phyloP scores from a whole-genome alignment of 164 flowering plant genomes.

The Nelumbo lutea region DNA sequence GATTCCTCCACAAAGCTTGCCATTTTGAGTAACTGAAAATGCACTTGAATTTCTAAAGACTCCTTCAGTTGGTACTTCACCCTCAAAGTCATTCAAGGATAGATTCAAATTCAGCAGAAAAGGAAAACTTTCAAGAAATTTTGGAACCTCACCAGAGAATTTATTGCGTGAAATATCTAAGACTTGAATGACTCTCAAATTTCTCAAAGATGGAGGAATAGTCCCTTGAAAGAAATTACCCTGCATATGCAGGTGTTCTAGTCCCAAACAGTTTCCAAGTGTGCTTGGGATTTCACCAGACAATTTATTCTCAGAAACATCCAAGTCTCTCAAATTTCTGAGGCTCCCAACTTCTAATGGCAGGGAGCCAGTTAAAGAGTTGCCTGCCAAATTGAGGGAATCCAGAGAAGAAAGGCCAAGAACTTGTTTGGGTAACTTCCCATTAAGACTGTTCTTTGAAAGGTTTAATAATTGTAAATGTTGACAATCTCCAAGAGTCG shows the following conservation, averaged over 20 bases:
- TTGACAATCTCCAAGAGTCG: neutral
- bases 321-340: neutral
- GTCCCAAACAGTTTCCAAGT: neutral
- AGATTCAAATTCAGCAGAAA: neutral
- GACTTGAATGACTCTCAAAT: neutral
- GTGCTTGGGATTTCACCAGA: neutral
- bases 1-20: neutral
- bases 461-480: too few species aligned
- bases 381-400: neutral
- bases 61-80: neutral
- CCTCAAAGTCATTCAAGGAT: neutral
- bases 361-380: neutral
- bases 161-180: neutral
- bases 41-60: neutral
- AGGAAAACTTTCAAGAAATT: neutral
- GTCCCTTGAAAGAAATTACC: neutral
- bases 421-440: neutral
- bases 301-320: neutral
- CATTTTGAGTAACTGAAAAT: too few species aligned
- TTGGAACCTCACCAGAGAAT: neutral
- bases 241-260: conserved; percentile 3
- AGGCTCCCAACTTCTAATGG: neutral
- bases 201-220: neutral
- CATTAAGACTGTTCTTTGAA: neutral
- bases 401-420: neutral